These are phyloP conservation scores for Schizochytrium sp. DNA, from an alignment of 108 stramenopile genomes.

Conservation along the genomic window DNA sequence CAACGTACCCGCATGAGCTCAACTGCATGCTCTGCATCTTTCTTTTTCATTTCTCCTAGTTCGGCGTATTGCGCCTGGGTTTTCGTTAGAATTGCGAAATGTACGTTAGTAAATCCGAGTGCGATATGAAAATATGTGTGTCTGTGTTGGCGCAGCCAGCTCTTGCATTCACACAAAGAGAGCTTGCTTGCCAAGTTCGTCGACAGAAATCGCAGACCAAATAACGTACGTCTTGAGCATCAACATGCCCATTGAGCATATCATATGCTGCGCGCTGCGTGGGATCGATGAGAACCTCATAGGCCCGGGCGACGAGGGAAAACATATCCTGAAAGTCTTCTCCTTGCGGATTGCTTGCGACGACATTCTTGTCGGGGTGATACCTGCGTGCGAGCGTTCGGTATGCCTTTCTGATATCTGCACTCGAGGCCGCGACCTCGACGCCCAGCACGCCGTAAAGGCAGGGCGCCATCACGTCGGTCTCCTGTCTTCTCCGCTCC, in stretches of 20 bases:
- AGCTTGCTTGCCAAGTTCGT: no score
- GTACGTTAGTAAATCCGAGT: not conserved
- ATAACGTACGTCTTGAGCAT: not conserved
- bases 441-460: not conserved
- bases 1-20: not conserved
- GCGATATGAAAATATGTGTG: not conserved
- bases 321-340: not conserved
- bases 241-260: constrained; percentile 1
- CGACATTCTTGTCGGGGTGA: not conserved
- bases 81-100: no score
- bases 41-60: constrained; percentile 1
- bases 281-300: constrained; percentile 11
- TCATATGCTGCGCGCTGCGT: not conserved
- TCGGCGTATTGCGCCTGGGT: not conserved
- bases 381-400: not conserved
- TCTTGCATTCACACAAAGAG: not conserved
- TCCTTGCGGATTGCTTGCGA: not conserved
- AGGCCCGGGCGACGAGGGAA: not conserved
- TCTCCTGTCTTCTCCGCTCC: no score
- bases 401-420: not conserved
- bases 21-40: not conserved
- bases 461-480: not conserved
- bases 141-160: not conserved
- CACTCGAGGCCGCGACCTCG: not conserved
- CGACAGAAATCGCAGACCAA: no score